These are phyloP conservation scores for Amaranthus hypochondriacus DNA, from an alignment of 148 eudicot genomes.

Conservation along the genomic window DNA sequence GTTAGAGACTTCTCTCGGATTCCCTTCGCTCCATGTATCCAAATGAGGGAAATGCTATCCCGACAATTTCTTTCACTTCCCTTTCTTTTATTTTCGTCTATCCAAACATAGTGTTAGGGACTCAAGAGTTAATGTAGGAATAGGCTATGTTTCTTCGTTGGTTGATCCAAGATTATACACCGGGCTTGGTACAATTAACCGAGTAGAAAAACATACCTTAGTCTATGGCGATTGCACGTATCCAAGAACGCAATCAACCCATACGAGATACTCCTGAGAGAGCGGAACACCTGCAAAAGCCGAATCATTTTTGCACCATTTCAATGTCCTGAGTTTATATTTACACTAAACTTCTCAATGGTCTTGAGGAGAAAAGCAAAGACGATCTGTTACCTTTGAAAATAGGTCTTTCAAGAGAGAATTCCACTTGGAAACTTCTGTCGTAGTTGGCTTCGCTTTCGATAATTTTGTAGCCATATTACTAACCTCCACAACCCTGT, in stretches of 20 bases:
- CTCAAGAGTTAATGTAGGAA: not conserved
- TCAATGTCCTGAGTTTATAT: not conserved
- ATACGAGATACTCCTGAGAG: conserved; percentile 68
- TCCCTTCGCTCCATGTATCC: too few species aligned
- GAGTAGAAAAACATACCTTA: conserved; percentile 42
- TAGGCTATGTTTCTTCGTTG: not conserved
- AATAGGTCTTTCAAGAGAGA: conserved; percentile 85
- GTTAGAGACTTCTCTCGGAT: too few species aligned
- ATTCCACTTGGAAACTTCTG: conserved; percentile 69
- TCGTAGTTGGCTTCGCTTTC: conserved; percentile 51
- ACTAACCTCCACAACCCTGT: conserved; percentile 22
- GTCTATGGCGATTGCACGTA: conserved; percentile 89
- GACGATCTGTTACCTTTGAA: conserved; percentile 49
- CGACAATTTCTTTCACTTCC: not conserved
- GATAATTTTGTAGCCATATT: conserved; percentile 29
- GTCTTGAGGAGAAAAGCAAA: not conserved
- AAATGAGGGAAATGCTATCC: too few species aligned
- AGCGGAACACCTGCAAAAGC: conserved; percentile 62
- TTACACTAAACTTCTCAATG: not conserved
- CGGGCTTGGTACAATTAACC: not conserved
- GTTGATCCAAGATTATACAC: not conserved
- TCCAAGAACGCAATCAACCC: conserved; percentile 74
- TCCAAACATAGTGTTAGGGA: too few species aligned
- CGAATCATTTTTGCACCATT: conserved; percentile 5
- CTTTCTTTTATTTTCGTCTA: too few species aligned